These are phyloP conservation scores for Rhodotorula toruloides DNA, from an alignment of 768 basidiomycete genomes.

Conservation along the genomic window DNA sequence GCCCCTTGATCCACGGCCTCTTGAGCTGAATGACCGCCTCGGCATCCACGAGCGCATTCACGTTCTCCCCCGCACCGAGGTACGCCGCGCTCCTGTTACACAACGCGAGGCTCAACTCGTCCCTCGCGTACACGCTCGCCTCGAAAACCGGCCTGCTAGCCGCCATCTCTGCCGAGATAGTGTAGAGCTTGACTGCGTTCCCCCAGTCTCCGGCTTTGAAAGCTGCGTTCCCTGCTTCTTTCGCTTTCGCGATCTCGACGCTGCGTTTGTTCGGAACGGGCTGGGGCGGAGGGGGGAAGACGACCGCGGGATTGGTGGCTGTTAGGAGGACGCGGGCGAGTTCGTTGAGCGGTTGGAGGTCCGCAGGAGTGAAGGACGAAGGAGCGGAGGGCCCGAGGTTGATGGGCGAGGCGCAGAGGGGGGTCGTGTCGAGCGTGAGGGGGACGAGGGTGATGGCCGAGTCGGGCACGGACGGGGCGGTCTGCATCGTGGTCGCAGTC, in stretches of 20 bases:
- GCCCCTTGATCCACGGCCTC: slow-evolving; percentile 87
- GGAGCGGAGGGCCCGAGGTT: slow-evolving; percentile 8
- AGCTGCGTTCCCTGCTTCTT: slow-evolving; percentile 92
- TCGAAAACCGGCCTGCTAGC: slow-evolving; percentile 85
- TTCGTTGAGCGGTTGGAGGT: slow-evolving; percentile 71
- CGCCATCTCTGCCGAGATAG: slow-evolving; percentile 68
- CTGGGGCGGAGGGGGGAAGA: slow-evolving; percentile 41
- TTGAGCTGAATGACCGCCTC: slow-evolving; percentile 81
- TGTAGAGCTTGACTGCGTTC: slow-evolving; percentile 73
- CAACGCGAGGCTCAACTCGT: slow-evolving; percentile 81
- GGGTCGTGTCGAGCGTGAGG: slow-evolving; percentile 22
- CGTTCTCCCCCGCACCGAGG: slow-evolving; percentile 66
- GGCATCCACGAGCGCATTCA: slow-evolving; percentile 78
- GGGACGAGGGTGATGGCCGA: slow-evolving; percentile 25
- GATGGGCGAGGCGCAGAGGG: slow-evolving; percentile 13
- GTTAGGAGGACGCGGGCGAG: slow-evolving; percentile 60
- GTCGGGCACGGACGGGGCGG: not conserved
- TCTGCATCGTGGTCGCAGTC: too few relatives aligned
- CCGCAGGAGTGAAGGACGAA: slow-evolving; percentile 42
- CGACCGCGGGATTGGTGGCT: slow-evolving; percentile 32
- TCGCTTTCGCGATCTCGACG: slow-evolving; percentile 60
- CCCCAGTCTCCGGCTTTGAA: slow-evolving; percentile 70
- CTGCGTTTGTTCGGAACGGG: slow-evolving; percentile 42
- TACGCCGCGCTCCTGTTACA: slow-evolving; percentile 89
- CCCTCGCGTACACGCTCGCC: slow-evolving; percentile 68